A percentile compares a stretch with the other conserved stretches of the same genome.
phyloP scores from a whole-genome alignment of 306 rosid species.

The Glycine latifolia region DNA sequence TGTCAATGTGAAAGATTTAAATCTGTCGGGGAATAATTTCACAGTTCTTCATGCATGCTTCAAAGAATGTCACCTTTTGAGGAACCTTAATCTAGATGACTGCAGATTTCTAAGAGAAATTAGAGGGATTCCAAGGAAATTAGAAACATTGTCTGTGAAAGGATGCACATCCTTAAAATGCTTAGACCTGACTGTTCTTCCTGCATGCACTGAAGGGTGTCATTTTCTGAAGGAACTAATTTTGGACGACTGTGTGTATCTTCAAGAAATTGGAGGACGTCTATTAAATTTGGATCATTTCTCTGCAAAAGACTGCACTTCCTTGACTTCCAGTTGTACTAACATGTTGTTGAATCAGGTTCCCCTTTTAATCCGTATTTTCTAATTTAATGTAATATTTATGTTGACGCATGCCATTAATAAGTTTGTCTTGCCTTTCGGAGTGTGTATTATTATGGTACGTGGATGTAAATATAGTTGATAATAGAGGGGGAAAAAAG shows the following conservation, averaged over 20 bases:
- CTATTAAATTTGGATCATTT: background rate
- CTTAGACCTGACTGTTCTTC: background rate
- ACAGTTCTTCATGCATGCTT: background rate
- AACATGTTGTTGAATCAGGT: slow-evolving; percentile 39
- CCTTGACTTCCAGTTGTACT: background rate
- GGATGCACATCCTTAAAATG: background rate
- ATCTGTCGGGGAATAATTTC: background rate
- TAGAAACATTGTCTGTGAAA: background rate
- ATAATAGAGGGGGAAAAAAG: too few species aligned
- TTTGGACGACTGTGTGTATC: background rate
- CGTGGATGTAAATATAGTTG: background rate
- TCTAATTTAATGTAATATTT: background rate
- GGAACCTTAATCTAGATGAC: background rate
- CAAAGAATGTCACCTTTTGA: background rate
- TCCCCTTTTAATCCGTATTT: background rate
- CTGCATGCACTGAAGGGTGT: background rate
- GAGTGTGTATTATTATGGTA: background rate
- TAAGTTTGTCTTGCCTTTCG: background rate
- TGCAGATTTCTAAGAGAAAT: background rate
- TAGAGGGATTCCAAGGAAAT: slow-evolving; percentile 13
- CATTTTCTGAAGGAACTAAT: background rate
- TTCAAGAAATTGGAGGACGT: slow-evolving; percentile 3
- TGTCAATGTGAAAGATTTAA: background rate
- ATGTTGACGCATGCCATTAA: background rate
- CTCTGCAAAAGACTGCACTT: background rate